A percentile compares a stretch with the other conserved stretches of the same genome.
phyloP scores from a whole-genome alignment of 371 early-diverging fungal species.

The Parasitella parasitica region DNA sequence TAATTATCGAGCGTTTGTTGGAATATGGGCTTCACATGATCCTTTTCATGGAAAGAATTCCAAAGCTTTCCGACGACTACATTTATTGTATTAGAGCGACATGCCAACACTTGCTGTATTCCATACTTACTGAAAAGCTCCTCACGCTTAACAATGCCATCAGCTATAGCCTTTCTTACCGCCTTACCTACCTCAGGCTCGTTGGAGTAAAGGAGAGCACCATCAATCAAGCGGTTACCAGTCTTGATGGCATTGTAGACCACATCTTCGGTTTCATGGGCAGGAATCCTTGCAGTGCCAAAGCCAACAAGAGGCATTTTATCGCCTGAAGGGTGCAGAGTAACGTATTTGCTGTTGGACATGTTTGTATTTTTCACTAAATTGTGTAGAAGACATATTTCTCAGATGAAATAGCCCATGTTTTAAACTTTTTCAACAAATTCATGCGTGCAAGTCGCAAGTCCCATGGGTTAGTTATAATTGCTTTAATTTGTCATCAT shows the following conservation, averaged over 20 bases:
- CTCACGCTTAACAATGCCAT: slow-evolving; percentile 64
- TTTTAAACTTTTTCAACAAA: too few relatives aligned
- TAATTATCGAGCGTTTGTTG: slow-evolving; percentile 47
- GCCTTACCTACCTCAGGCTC: slow-evolving; percentile 69
- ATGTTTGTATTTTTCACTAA: background rate
- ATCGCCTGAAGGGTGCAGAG: slow-evolving; percentile 27
- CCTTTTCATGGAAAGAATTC: slow-evolving; percentile 58
- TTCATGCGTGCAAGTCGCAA: too few relatives aligned
- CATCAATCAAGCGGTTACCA: slow-evolving; percentile 51
- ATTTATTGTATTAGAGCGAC: background rate
- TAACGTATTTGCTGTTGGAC: background rate
- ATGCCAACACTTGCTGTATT: too few relatives aligned
- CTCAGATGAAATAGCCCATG: too few relatives aligned
- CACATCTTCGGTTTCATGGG: slow-evolving; percentile 32
- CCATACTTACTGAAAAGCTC: slow-evolving; percentile 43
- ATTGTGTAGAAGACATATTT: too few relatives aligned
- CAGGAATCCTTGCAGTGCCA: slow-evolving; percentile 41
- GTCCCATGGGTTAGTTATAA: too few relatives aligned
- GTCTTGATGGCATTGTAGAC: slow-evolving; percentile 54
- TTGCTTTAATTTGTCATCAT: too few relatives aligned
- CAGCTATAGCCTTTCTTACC: slow-evolving; percentile 50
- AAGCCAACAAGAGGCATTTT: slow-evolving; percentile 51
- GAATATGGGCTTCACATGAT: slow-evolving; percentile 48
- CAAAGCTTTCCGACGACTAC: slow-evolving; percentile 73
- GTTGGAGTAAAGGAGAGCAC: slow-evolving; percentile 59